Conservation (phyloP, 331 rosid genomes). For the Ulmus americana region DNA sequence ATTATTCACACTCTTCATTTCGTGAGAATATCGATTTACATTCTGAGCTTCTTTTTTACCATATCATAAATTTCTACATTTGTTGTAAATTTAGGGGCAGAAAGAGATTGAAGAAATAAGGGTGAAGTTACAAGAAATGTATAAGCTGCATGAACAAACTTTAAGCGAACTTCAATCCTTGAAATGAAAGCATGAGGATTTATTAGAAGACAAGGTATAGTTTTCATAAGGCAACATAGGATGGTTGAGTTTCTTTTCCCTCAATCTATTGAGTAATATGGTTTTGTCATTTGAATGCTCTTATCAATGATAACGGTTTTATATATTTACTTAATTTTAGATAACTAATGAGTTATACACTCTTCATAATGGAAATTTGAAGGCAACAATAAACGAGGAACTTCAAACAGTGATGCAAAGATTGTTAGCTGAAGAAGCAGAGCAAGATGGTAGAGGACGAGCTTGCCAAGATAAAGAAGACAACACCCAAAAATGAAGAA, state of each 20-base stretch:
- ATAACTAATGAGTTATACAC: neutral
- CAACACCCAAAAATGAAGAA: conserved; percentile 32
- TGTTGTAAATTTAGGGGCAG: conserved; percentile 32
- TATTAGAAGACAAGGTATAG: conserved; percentile 46
- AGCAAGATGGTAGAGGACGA: conserved; percentile 46
- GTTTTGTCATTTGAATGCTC: neutral
- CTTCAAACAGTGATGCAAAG: conserved; percentile 33
- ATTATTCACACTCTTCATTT: neutral
- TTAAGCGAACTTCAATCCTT: conserved; percentile 39
- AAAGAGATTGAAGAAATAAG: conserved; percentile 35
- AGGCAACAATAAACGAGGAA: conserved; percentile 46
- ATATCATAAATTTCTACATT: neutral
- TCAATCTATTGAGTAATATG: neutral
- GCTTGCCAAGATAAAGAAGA: conserved; percentile 34
- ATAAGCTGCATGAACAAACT: conserved; percentile 34
- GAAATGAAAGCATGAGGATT: conserved; percentile 33
- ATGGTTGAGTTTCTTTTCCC: neutral
- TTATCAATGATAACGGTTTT: neutral
- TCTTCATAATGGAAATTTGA: neutral
- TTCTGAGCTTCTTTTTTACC: neutral
- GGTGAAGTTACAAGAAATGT: conserved; percentile 38
- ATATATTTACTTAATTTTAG: neutral
- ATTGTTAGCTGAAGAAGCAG: conserved; percentile 44
- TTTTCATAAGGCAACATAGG: conserved; percentile 3
- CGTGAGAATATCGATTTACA: neutral